Conservation (phyloP, 78 protist genomes). For the Bodo saltans region DNA sequence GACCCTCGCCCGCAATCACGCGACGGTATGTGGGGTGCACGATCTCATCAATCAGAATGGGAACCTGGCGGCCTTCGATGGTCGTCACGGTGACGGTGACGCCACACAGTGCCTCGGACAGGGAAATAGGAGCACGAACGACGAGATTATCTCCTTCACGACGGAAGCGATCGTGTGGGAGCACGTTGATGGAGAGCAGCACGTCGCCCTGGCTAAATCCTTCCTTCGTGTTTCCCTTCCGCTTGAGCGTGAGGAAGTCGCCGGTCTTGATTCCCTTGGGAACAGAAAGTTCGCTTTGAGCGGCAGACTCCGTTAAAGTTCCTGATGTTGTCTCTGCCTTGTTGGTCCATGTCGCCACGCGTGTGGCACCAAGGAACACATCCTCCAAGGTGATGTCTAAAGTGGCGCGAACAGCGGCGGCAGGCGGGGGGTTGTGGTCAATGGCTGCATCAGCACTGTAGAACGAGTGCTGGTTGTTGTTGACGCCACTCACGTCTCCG, state of each 20-base stretch:
- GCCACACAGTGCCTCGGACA: slow-evolving; percentile 24
- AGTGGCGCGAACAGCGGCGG: background rate
- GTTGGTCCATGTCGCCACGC: background rate
- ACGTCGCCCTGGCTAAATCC: background rate
- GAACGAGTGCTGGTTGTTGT: background rate
- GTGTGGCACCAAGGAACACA: background rate
- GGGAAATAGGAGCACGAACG: background rate
- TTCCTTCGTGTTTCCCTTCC: background rate
- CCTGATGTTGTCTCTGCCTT: background rate
- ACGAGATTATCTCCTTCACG: slow-evolving; percentile 14
- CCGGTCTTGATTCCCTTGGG: background rate
- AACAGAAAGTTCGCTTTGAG: background rate
- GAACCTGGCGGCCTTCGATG: slow-evolving; percentile 1
- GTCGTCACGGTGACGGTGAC: background rate
- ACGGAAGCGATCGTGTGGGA: background rate
- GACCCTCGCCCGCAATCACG: background rate
- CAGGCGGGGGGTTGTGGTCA: background rate
- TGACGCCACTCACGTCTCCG: background rate
- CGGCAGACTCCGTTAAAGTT: background rate
- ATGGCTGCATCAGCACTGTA: background rate
- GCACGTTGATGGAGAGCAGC: background rate
- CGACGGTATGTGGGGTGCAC: slow-evolving; percentile 5
- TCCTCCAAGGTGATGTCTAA: background rate
- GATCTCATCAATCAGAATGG: background rate
- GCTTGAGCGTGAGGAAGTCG: background rate